Conservation (phyloP, 306 rosid species). For the Clitoria ternatea region DNA sequence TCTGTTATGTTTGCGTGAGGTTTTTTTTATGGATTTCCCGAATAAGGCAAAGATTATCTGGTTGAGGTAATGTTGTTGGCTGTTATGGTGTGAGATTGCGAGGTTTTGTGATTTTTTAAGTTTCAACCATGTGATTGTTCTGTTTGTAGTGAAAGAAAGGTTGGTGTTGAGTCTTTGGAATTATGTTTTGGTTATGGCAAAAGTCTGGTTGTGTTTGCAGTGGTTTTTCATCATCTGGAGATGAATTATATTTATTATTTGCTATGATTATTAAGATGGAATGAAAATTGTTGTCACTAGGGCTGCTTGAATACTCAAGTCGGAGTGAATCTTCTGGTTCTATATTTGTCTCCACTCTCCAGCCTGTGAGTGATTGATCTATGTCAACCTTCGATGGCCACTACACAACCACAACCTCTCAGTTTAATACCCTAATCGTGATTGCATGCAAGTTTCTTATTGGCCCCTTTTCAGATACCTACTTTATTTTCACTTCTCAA, state of each 20-base stretch:
- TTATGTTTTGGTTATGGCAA: neutral
- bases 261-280: neutral
- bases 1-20: neutral
- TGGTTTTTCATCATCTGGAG: neutral
- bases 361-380: neutral
- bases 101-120: neutral
- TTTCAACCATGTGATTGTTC: conserved; percentile 1
- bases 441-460: neutral
- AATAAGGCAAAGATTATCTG: neutral
- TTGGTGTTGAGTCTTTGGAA: neutral
- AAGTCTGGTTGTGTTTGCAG: neutral
- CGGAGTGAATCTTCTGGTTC: neutral
- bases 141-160: neutral
- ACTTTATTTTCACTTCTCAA: neutral
- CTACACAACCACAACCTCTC: neutral
- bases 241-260: conserved; percentile 10
- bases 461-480: conserved; percentile 3
- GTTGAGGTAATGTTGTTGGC: neutral
- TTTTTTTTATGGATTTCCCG: neutral
- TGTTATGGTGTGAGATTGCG: neutral
- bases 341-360: neutral
- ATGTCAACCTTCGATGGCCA: neutral
- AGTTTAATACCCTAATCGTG: neutral
- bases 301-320: neutral
- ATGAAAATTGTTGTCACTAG: neutral